These are phyloP conservation scores for Phytophthora niederhauseri DNA, from an alignment of 352 stramenopile genomes.

Conservation along the genomic window DNA sequence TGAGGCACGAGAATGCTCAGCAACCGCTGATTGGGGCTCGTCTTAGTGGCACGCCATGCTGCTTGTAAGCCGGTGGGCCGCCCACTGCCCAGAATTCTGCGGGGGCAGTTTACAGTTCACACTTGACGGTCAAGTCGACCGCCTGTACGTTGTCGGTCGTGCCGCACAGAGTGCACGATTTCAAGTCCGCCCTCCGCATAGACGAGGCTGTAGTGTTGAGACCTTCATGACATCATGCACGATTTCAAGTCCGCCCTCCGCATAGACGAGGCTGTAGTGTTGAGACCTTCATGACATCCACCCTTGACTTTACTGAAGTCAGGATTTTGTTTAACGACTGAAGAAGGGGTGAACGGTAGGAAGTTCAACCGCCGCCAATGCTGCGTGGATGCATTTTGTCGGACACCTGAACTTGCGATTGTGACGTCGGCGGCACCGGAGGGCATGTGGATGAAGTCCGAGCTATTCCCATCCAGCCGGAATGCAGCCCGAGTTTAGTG, in stretches of 20 bases:
- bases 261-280: slow-evolving; percentile 18
- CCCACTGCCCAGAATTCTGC: no score
- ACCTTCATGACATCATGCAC: slow-evolving; percentile 10
- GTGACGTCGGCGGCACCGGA: slow-evolving; percentile 11
- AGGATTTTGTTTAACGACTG: slow-evolving; percentile 12
- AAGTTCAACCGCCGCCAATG: slow-evolving; percentile 21
- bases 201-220: slow-evolving; percentile 8
- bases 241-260: slow-evolving; percentile 22
- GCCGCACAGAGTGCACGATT: slow-evolving; percentile 10
- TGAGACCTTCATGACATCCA: slow-evolving; percentile 11
- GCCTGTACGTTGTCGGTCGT: background rate
- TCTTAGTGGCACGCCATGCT: background rate
- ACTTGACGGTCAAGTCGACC: background rate
- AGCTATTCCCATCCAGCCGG: slow-evolving; percentile 20
- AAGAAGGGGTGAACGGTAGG: slow-evolving; percentile 14
- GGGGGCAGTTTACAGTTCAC: no score
- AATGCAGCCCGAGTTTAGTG: slow-evolving; percentile 8
- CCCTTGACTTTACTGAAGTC: background rate
- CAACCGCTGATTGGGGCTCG: background rate
- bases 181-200: slow-evolving; percentile 26
- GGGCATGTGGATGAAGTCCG: slow-evolving; percentile 34
- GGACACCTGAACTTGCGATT: slow-evolving; percentile 24
- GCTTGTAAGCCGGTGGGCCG: background rate
- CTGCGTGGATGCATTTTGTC: slow-evolving; percentile 34
- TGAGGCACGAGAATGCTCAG: background rate